These are phyloP conservation scores for Xylaria sp. DNA, from an alignment of 2,329 filamentous ascomycete species.

Conservation along the genomic window DNA sequence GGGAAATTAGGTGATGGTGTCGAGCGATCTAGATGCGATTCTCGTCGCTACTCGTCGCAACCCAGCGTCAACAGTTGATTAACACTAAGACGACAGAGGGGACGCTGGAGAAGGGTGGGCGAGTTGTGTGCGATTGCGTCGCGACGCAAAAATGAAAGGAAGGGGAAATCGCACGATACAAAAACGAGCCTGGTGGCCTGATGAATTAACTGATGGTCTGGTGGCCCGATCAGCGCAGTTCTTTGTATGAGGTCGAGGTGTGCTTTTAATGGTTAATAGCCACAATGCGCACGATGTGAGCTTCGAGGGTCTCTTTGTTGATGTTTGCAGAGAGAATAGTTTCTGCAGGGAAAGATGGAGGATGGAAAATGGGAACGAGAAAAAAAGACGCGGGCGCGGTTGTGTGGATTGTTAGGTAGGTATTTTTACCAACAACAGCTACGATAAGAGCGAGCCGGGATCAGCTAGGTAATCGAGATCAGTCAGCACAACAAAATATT, in stretches of 20 bases:
- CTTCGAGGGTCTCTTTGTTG: constrained; percentile 17
- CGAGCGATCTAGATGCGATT: background rate
- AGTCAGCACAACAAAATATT: constrained; percentile 4
- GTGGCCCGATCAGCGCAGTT: background rate
- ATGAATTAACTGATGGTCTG: constrained; percentile 11
- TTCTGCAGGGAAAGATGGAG: constrained; percentile 1
- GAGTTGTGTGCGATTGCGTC: constrained; percentile 3
- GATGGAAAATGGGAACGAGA: background rate
- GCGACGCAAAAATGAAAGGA: background rate
- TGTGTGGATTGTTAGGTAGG: constrained; percentile 5
- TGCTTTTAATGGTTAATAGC: background rate
- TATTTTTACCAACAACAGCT: constrained; percentile 10
- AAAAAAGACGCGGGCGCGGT: constrained; percentile 14
- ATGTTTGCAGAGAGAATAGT: constrained; percentile 21
- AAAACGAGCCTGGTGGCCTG: constrained; percentile 19
- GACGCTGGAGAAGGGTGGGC: background rate
- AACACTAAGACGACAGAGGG: background rate
- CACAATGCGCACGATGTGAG: background rate
- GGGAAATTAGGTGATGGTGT: background rate
- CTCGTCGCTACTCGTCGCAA: constrained; percentile 22
- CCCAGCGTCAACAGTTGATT: background rate
- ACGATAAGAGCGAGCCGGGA: constrained; percentile 10
- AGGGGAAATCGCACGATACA: constrained; percentile 1
- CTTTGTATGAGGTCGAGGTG: background rate
- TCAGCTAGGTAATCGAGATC: constrained; percentile 10